Evolutionary conservation across 441 rosid species (phyloP).

Genomic region (Populus hybrid): DNA sequence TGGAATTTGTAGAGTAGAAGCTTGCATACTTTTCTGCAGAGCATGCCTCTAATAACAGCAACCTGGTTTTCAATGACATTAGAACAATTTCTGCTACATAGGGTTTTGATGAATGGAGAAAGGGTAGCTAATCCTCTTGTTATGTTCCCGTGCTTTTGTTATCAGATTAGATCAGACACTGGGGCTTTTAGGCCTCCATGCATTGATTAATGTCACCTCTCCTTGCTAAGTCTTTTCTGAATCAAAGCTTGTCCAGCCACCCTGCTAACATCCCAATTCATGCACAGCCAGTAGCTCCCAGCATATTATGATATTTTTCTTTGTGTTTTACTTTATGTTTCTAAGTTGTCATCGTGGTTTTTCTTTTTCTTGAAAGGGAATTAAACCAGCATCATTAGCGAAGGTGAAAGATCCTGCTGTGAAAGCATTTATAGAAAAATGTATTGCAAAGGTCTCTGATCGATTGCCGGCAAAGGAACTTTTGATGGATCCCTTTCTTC

Average conservation of each 20-base stretch:
- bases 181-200: background rate
- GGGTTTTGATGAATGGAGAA: background rate
- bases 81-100: background rate
- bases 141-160: background rate
- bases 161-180: background rate
- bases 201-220: background rate
- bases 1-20: background rate
- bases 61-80: background rate
- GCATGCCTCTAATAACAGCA: background rate
- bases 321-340: background rate
- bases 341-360: slow-evolving; percentile 9
- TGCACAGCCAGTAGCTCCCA: background rate
- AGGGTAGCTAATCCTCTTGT: background rate
- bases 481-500: slow-evolving; percentile 79
- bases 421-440: slow-evolving; percentile 76
- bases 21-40: background rate
- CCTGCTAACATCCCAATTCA: background rate
- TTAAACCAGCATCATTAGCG: slow-evolving; percentile 80
- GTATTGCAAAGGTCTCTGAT: slow-evolving; percentile 66
- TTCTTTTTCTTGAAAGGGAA: slow-evolving; percentile 51
- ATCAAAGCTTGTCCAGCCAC: no score
- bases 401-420: slow-evolving; percentile 67
- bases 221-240: background rate
- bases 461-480: slow-evolving; percentile 79
- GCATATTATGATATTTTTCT: background rate